Evolutionary conservation across 176 grass and related monocot genomes (phyloP).

Genomic region (Olyra latifolia): DNA sequence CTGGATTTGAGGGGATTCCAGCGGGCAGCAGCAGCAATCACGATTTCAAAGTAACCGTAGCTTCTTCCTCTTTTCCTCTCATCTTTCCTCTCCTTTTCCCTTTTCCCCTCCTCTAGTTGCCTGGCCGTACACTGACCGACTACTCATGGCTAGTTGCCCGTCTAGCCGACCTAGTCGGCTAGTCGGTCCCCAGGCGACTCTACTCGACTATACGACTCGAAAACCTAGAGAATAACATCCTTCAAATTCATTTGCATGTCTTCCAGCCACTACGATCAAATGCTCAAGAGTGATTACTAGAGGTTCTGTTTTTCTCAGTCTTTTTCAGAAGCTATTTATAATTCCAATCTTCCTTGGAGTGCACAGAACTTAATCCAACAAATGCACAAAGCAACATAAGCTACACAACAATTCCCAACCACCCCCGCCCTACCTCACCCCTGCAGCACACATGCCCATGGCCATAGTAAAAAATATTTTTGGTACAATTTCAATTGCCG

Average conservation of each 20-base stretch:
- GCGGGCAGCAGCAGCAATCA: no score
- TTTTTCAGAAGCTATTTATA: not conserved
- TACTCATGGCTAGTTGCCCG: no score
- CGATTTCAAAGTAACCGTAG: no score
- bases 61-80: no score
- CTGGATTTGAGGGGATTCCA: no score
- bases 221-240: not conserved
- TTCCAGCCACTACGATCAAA: not conserved
- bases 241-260: not conserved
- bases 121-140: no score
- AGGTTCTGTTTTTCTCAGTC: not conserved
- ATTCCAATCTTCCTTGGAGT: not conserved
- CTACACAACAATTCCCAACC: not conserved
- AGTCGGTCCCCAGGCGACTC: no score
- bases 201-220: no score
- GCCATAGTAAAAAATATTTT: not conserved
- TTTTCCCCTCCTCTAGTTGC: no score
- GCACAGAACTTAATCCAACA: not conserved
- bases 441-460: not conserved
- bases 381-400: constrained; percentile 4
- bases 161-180: no score
- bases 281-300: not conserved
- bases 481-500: not conserved
- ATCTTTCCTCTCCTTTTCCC: no score
- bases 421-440: not conserved